phyloP scores from a whole-genome alignment of 768 basidiomycete species.

The Rhodotorula sphaerocarpa region DNA sequence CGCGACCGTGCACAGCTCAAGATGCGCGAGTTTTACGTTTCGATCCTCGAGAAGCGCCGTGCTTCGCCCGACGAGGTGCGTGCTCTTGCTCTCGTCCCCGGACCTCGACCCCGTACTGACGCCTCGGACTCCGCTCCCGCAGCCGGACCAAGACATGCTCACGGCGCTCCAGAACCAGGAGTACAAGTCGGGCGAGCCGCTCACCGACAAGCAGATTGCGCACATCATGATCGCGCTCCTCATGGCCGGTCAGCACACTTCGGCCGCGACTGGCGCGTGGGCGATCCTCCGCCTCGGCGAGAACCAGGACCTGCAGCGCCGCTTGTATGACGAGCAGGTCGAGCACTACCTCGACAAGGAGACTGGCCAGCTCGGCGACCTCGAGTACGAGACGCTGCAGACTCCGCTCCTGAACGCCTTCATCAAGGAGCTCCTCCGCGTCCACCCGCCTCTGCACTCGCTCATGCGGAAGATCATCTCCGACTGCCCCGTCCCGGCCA shows the following conservation, averaged over 20 bases:
- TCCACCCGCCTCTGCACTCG: slow-evolving; percentile 93
- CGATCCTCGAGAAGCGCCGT: slow-evolving; percentile 67
- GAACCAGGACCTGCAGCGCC: slow-evolving; percentile 66
- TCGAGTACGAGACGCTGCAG: slow-evolving; percentile 80
- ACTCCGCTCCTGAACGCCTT: slow-evolving; percentile 77
- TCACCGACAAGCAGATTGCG: slow-evolving; percentile 84
- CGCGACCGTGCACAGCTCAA: slow-evolving; percentile 83
- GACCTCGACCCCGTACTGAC: not conserved
- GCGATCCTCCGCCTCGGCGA: slow-evolving; percentile 74
- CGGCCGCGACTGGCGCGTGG: slow-evolving; percentile 88
- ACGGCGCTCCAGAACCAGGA: slow-evolving; percentile 70
- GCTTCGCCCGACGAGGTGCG: slow-evolving; percentile 51
- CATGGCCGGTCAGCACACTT: slow-evolving; percentile 99
- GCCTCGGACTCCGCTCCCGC: slow-evolving; percentile 30
- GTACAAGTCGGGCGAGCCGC: slow-evolving; percentile 68
- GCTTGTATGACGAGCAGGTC: slow-evolving; percentile 82
- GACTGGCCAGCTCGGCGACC: slow-evolving; percentile 60
- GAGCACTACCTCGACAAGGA: slow-evolving; percentile 57
- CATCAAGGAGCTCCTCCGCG: slow-evolving; percentile 85
- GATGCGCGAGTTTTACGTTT: slow-evolving; percentile 87
- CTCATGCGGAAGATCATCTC: slow-evolving; percentile 86
- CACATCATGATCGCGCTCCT: slow-evolving; percentile 98
- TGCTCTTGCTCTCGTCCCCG: not conserved
- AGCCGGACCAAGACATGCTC: slow-evolving; percentile 85
- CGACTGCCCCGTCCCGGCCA: slow-evolving; percentile 70